A percentile compares a stretch with the other conserved stretches of the same genome.
Evolutionary conservation across 2,329 filamentous ascomycete genomes (phyloP).

Genomic region (Aspergillus alliaceus): DNA sequence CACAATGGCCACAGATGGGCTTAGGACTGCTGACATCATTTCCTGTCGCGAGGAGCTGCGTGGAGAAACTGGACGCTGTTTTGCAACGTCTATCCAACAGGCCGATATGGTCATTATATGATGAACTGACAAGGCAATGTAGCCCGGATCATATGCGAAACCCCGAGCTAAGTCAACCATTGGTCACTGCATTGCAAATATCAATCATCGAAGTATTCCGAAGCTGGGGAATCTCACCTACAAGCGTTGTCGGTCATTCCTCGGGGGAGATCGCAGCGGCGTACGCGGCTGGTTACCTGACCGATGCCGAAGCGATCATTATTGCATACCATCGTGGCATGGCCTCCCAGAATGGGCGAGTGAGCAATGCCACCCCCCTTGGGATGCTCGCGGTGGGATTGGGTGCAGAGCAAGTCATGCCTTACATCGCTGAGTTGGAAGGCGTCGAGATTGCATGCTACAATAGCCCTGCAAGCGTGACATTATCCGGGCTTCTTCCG

Average conservation of each 20-base stretch:
- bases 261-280: slow-evolving; percentile 52
- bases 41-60: background rate
- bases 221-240: slow-evolving; percentile 2
- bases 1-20: slow-evolving; percentile 25
- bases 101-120: slow-evolving; percentile 11
- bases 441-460: slow-evolving; percentile 16
- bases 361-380: background rate
- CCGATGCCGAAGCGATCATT: slow-evolving; percentile 39
- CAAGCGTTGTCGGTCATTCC: slow-evolving; percentile 47
- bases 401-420: background rate
- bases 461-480: slow-evolving; percentile 18
- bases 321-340: slow-evolving; percentile 47
- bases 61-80: slow-evolving; percentile 2
- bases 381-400: slow-evolving; percentile 21
- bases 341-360: background rate
- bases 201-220: slow-evolving; percentile 13
- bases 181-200: slow-evolving; percentile 21
- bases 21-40: background rate
- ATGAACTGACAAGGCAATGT: slow-evolving; percentile 7
- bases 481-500: slow-evolving; percentile 14
- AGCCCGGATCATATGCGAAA: background rate
- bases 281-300: slow-evolving; percentile 48
- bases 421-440: slow-evolving; percentile 1
- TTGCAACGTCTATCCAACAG: background rate
- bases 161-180: slow-evolving; percentile 11